Evolutionary conservation across 2,329 filamentous ascomycete genomes (phyloP).

Genomic region (Pseudopithomyces chartarum): DNA sequence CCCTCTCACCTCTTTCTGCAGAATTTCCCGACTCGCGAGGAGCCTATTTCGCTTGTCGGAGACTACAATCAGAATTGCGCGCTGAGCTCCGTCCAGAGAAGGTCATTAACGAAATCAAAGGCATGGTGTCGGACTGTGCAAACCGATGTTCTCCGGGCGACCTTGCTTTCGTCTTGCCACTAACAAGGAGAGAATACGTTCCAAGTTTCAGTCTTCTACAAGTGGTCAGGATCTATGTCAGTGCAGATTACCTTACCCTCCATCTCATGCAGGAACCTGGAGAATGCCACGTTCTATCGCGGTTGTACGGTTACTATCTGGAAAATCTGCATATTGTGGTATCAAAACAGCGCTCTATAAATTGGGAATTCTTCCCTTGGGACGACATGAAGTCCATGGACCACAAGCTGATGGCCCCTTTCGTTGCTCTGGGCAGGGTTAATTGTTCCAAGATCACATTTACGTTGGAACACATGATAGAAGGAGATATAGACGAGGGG

Average conservation of each 20-base stretch:
- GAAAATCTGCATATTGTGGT: not conserved
- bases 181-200: too few species aligned
- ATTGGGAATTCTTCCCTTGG: not conserved
- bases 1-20: not conserved
- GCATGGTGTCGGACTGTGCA: not conserved
- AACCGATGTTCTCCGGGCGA: not conserved
- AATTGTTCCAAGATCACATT: slow-evolving; percentile 11
- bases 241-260: not conserved
- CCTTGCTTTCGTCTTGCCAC: too few species aligned
- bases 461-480: slow-evolving; percentile 2
- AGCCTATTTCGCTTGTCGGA: slow-evolving; percentile 11
- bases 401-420: not conserved
- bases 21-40: slow-evolving; percentile 5
- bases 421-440: not conserved
- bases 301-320: not conserved
- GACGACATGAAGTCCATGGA: slow-evolving; percentile 10
- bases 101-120: not conserved
- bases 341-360: not conserved
- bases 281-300: not conserved
- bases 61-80: slow-evolving; percentile 5
- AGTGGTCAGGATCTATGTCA: not conserved
- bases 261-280: not conserved
- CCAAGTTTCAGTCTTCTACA: slow-evolving; percentile 5
- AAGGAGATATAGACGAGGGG: slow-evolving; percentile 1
- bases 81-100: not conserved